phyloP scores from a whole-genome alignment of 1,139 yeast species.

The Saccharomyces hybrid region DNA sequence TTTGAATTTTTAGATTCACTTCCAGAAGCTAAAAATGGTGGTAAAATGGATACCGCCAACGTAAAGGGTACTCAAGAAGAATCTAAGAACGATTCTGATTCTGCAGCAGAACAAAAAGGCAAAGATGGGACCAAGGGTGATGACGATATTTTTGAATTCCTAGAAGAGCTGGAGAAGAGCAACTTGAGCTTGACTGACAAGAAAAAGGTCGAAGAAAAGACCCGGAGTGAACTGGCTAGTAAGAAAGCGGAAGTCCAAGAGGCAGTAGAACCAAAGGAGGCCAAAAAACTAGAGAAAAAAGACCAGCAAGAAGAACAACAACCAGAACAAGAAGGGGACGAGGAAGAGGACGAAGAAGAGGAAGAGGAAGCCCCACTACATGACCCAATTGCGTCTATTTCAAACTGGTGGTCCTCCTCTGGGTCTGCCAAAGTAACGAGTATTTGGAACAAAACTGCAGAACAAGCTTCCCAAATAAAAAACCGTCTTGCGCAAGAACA shows the following conservation, averaged over 20 bases:
- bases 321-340: conserved; percentile 4
- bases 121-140: conserved; percentile 39
- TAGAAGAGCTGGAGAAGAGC: conserved; percentile 65
- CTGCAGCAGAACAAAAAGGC: conserved; percentile 23
- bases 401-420: conserved; percentile 75
- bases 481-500: conserved; percentile 25
- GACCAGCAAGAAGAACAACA: conserved; percentile 2
- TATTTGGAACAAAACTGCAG: conserved; percentile 48
- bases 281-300: conserved; percentile 6
- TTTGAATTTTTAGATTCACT: conserved; percentile 82
- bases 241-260: conserved; percentile 7
- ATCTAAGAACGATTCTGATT: conserved; percentile 15
- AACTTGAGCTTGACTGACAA: conserved; percentile 22
- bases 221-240: conserved; percentile 18
- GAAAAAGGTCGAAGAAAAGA: conserved; percentile 7
- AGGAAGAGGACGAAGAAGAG: conserved; percentile 11
- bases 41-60: not conserved
- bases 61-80: conserved; percentile 14
- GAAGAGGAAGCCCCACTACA: conserved; percentile 30
- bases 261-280: conserved; percentile 7
- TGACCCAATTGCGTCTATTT: conserved; percentile 63
- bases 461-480: conserved; percentile 29
- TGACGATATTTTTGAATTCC: conserved; percentile 75
- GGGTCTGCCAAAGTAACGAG: conserved; percentile 71
- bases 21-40: conserved; percentile 51